phyloP scores from a whole-genome alignment of 345 rosid genomes.

The Turnera subulata region DNA sequence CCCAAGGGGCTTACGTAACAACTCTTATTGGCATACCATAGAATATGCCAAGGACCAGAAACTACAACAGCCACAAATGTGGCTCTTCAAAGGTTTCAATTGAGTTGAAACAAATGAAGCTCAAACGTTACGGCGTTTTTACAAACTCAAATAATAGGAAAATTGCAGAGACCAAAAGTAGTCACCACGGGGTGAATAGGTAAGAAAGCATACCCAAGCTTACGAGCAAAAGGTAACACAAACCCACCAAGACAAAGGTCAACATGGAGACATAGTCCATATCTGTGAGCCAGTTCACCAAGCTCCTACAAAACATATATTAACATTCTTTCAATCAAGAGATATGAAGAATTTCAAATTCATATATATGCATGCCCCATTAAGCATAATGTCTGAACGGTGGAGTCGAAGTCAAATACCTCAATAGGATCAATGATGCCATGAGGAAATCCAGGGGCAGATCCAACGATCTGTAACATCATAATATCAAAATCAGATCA shows the following conservation, averaged over 20 bases:
- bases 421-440: slow-evolving; percentile 96
- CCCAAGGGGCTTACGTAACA: too few species aligned
- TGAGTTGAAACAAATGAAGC: too few species aligned
- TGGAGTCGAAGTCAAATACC: slow-evolving; percentile 37
- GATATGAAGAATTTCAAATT: not conserved
- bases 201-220: slow-evolving; percentile 56
- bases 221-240: slow-evolving; percentile 89
- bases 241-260: slow-evolving; percentile 99
- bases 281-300: slow-evolving; percentile 69
- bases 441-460: slow-evolving; percentile 98
- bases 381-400: not conserved
- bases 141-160: too few species aligned
- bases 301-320: slow-evolving; percentile 60
- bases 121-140: too few species aligned
- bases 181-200: not conserved
- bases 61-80: too few species aligned
- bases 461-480: slow-evolving; percentile 82
- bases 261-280: slow-evolving; percentile 85
- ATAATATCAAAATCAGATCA: slow-evolving; percentile 23
- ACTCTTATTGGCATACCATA: too few species aligned
- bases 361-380: not conserved
- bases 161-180: too few species aligned
- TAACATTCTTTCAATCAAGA: slow-evolving; percentile 5
- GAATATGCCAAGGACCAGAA: too few species aligned
- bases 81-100: too few species aligned